Evolutionary conservation across 148 eudicot genomes (phyloP).

Genomic region (Camellia japonica): DNA sequence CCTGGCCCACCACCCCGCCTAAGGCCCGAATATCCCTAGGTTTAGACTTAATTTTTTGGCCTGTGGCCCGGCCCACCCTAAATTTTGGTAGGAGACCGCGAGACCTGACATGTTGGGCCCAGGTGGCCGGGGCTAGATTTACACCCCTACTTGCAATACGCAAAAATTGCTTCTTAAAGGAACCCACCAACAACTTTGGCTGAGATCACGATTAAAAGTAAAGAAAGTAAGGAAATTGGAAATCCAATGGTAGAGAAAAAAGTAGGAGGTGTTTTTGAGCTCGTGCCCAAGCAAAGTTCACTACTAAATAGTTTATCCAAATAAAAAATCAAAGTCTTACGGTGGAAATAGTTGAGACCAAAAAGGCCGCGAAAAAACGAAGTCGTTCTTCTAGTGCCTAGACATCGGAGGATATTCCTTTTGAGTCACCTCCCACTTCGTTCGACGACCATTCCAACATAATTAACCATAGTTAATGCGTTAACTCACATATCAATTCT

Average conservation of each 20-base stretch:
- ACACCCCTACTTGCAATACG: too few species aligned
- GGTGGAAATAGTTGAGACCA: slow-evolving; percentile 7
- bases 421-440: neutral
- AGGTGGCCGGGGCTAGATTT: too few species aligned
- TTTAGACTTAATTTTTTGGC: too few species aligned
- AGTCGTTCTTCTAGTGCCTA: slow-evolving; percentile 47
- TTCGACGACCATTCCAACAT: neutral
- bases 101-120: too few species aligned
- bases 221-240: neutral
- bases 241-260: slow-evolving; percentile 2
- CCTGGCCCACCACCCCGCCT: too few species aligned
- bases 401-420: slow-evolving; percentile 40
- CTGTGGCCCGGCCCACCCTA: too few species aligned
- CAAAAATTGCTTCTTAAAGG: too few species aligned
- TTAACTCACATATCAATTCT: neutral
- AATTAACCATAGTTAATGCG: slow-evolving; percentile 17
- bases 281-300: too few species aligned
- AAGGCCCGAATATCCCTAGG: too few species aligned
- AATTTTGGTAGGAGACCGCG: too few species aligned
- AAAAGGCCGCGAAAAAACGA: slow-evolving; percentile 50
- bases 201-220: neutral
- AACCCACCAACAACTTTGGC: too few species aligned
- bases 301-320: neutral
- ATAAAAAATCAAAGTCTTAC: slow-evolving; percentile 4
- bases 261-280: neutral